Percentiles rank a stretch among this genome's conserved stretches.
Evolutionary conservation across 1,284 basidiomycete species (phyloP).

Genomic region (Puccinia hordei): DNA sequence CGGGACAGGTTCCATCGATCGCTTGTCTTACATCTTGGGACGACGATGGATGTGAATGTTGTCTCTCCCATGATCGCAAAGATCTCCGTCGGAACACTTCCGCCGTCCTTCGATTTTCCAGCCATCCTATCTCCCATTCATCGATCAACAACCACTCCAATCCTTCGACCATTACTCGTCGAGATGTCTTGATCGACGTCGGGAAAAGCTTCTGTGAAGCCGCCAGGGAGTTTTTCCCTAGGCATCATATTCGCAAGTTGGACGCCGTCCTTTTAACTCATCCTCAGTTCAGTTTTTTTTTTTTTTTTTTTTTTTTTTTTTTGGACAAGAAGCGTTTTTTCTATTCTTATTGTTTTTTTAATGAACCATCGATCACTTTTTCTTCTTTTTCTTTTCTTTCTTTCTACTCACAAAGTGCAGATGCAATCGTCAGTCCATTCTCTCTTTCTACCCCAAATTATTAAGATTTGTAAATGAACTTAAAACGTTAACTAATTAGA

Average conservation of each 20-base stretch:
- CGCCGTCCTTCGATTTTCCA: conserved; percentile 60
- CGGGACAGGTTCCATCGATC: conserved; percentile 69
- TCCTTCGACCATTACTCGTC: too few species aligned
- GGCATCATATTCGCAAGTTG: conserved; percentile 71
- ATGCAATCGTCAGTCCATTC: conserved; percentile 36
- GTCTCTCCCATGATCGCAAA: conserved; percentile 72
- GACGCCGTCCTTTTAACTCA: conserved; percentile 78
- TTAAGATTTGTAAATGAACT: too few species aligned
- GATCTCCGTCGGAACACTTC: conserved; percentile 77
- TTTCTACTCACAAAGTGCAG: conserved; percentile 26
- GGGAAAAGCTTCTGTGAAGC: conserved; percentile 77
- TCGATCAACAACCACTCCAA: too few species aligned
- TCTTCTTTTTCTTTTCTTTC: too few species aligned
- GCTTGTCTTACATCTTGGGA: conserved; percentile 68
- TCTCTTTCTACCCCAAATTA: background rate
- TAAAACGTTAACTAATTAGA: too few species aligned
- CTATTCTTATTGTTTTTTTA: too few species aligned
- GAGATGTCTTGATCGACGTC: conserved; percentile 70
- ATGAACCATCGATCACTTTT: too few species aligned
- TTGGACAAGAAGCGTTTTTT: background rate
- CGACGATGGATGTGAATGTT: conserved; percentile 66
- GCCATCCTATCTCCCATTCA: background rate
- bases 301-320: background rate
- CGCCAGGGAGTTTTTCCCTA: conserved; percentile 77
- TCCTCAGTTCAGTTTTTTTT: conserved; percentile 64